Conservation (phyloP, 805 yeast genomes). For the Saccharomycopsis amapae region DNA sequence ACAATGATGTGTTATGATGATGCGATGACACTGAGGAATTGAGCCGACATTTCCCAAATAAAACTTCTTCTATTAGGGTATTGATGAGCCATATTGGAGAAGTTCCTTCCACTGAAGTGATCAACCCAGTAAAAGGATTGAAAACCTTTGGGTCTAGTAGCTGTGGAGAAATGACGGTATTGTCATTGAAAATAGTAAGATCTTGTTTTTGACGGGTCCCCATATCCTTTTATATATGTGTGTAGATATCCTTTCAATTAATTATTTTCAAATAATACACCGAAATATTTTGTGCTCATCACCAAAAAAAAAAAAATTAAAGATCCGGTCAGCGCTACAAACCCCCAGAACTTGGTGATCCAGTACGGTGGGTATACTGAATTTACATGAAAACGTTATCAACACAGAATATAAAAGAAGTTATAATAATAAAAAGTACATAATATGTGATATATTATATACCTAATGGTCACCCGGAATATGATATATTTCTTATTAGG, state of each 20-base stretch:
- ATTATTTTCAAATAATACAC: too few relatives aligned
- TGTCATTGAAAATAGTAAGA: conserved; percentile 13
- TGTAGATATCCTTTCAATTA: too few relatives aligned
- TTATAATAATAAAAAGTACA: too few relatives aligned
- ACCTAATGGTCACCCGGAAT: conserved; percentile 4
- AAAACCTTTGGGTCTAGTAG: conserved; percentile 1
- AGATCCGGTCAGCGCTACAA: too few relatives aligned
- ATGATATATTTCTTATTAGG: conserved; percentile 9
- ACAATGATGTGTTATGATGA: background rate
- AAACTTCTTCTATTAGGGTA: conserved; percentile 14
- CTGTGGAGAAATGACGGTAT: conserved; percentile 6
- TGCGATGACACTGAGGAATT: conserved; percentile 2
- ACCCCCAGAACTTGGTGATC: too few relatives aligned
- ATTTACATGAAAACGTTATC: too few relatives aligned
- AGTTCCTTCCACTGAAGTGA: conserved; percentile 15
- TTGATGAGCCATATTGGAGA: conserved; percentile 15
- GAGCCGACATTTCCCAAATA: conserved; percentile 8
- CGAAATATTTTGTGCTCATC: too few relatives aligned
- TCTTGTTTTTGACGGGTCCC: conserved; percentile 16
- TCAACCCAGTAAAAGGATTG: conserved; percentile 8
- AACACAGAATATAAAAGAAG: too few relatives aligned
- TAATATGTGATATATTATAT: too few relatives aligned
- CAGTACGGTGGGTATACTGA: too few relatives aligned
- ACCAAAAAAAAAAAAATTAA: too few relatives aligned
- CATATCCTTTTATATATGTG: too few relatives aligned